These are phyloP conservation scores for Mortierella sp. DNA, from an alignment of 371 early-diverging fungal genomes.

Conservation along the genomic window DNA sequence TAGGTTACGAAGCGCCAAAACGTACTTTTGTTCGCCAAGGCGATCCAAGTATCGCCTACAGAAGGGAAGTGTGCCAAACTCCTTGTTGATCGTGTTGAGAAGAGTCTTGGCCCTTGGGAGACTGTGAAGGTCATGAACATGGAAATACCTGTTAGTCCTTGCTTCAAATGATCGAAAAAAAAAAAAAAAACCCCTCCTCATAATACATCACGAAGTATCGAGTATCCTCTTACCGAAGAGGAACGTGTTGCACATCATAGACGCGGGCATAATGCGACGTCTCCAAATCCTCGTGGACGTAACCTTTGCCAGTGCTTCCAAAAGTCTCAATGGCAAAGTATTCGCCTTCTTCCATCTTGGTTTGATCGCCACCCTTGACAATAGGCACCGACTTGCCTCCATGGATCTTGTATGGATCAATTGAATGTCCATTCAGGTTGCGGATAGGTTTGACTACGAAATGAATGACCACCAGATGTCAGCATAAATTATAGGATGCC, in stretches of 20 bases:
- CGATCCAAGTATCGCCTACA: slow-evolving; percentile 98
- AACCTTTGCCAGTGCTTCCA: slow-evolving; percentile 98
- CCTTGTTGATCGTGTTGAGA: slow-evolving; percentile 87
- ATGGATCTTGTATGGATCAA: slow-evolving; percentile 96
- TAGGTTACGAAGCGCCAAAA: slow-evolving; percentile 87
- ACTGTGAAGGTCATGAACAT: slow-evolving; percentile 44
- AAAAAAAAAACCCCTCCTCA: no score
- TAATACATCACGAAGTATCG: no score
- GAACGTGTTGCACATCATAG: slow-evolving; percentile 70
- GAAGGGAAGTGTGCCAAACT: slow-evolving; percentile 98
- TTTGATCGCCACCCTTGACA: slow-evolving; percentile 88
- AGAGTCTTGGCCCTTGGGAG: slow-evolving; percentile 88
- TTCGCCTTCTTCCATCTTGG: slow-evolving; percentile 98
- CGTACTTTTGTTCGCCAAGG: slow-evolving; percentile 87
- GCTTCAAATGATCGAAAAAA: not conserved
- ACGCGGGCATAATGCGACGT: slow-evolving; percentile 95
- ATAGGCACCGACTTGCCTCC: slow-evolving; percentile 98
- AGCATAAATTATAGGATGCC: not conserved
- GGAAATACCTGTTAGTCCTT: not conserved
- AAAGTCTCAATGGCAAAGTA: slow-evolving; percentile 99
- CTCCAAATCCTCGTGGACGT: slow-evolving; percentile 92
- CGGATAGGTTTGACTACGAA: slow-evolving; percentile 90
- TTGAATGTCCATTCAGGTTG: slow-evolving; percentile 99
- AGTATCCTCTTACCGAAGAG: slow-evolving; percentile 71
- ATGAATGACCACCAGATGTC: not conserved